Evolutionary conservation across 495 filamentous ascomycete species (phyloP), one percentile per base, ranked within the genome.

Genomic region (Aspergillus taichungensis): DNA sequence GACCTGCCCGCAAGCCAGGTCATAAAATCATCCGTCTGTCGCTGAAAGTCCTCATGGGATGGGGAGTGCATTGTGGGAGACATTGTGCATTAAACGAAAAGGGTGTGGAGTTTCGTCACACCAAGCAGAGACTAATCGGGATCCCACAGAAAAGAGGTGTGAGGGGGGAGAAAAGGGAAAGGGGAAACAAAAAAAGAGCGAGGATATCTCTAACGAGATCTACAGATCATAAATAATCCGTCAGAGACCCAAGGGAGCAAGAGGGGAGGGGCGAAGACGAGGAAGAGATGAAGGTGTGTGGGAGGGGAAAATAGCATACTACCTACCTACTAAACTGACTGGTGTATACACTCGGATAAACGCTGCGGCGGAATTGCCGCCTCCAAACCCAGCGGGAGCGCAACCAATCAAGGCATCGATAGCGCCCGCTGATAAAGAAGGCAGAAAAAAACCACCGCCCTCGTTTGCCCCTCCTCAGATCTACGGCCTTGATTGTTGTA

Each of bases 1-100:
- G 66, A 71, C 42, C 64, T 63, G 14, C 64, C 55, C 39, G 63
- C 48, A 29, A 84, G 65, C 79, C 80, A 85, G 32, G 57, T 49
- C 46, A 78, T 46, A 52, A 83, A 83, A 6, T 63, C 56, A 41
- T 68, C 55, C 28, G 74, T 75, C 50, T 66, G 68, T 30, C 50
- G 43, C 50, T 73, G 57, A 52, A 78, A 80, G 49, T 61, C 56
- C 42, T 62, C 61, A 49, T 56, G 44, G 40, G 71, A 64, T n/a
- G 55, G 37, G 44, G 68, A 66, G 46, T 68, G 66, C 46, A 55
- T 40, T 30, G 58, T 58, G 40, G 62, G 62, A 40, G 65, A 69
- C 65, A 72, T 70, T 49, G 47, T 60, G 50, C 30, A 42, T 34
- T 43, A 13, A 13, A 37, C 13, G 47, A 42, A 29, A 46, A 54